Evolutionary conservation across 1,284 basidiomycete genomes (phyloP), one percentile per base, ranked within the genome.

Genomic region (Chiua sp.): DNA sequence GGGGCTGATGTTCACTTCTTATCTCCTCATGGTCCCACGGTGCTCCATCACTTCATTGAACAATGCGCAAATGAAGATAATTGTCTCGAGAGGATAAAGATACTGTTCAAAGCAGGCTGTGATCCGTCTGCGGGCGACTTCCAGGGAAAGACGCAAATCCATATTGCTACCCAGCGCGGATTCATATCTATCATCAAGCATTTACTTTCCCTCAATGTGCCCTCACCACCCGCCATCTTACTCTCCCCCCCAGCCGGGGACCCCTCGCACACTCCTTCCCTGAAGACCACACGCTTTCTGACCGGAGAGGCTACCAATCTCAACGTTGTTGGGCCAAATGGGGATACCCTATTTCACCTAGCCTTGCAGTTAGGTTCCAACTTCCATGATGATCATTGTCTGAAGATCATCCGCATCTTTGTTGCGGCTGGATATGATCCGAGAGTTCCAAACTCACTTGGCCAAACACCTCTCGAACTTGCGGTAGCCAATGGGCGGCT

Each of bases 101-200:
- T 28, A 13, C 49, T 65, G 3, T 4, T 56, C 1, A 22, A 46
- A 22, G 65, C 48, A 8, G 63, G 59, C n/a, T 66, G 65, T 23
- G 30, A 51, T 53, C 53, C 51, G 18, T 63, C 33, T 7, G 1
- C 22, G 7, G 20, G 3, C 16, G 60, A 66, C 15, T 32, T 51
- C 5, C 15, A 3, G 37, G 63, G 51, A 2, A 10, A 55, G 46
- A 59, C 60, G 1, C 57, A 60, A 0, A 54, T 26, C 26, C 26
- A 26, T 26, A 26, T 26, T 26, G 26, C 26, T 26, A 26, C 26
- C 26, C 26, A 26, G 2, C 3, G 2, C 2, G 44, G 49, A 22
- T 35, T 33, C 10, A 1, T 20, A 2, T 44, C 53, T 3, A 4
- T 56, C 2, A 32, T 13, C 10, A 5, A 62, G 37, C 47, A 53